Conservation (phyloP, 768 basidiomycete species). For the Lyophyllum semitale region DNA sequence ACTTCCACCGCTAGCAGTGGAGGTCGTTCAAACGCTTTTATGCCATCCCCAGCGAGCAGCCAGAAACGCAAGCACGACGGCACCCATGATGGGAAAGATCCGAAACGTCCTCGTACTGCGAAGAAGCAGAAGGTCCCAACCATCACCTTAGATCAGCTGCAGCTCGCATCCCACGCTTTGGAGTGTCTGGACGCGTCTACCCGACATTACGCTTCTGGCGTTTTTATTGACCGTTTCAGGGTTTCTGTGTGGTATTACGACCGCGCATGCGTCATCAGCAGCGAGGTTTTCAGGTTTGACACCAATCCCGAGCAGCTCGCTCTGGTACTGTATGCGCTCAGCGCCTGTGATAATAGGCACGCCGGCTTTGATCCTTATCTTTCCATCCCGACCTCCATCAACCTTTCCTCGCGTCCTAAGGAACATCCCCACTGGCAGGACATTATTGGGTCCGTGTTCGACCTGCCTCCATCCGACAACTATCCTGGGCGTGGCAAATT, state of each 20-base stretch:
- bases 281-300: conserved; percentile 20
- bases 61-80: background rate
- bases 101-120: background rate
- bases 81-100: background rate
- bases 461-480: background rate
- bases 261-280: conserved; percentile 18
- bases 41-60: background rate
- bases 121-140: background rate
- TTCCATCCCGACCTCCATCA: background rate
- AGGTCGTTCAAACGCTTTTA: background rate
- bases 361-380: conserved; percentile 9
- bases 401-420: background rate
- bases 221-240: conserved; percentile 19
- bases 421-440: conserved; percentile 2
- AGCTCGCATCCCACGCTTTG: background rate
- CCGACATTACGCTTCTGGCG: conserved; percentile 20
- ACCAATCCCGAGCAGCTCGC: conserved; percentile 19
- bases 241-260: conserved; percentile 30
- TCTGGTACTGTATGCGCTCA: conserved; percentile 17
- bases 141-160: background rate
- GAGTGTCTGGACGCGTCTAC: conserved; percentile 11
- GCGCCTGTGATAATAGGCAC: conserved; percentile 11
- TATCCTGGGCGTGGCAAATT: background rate
- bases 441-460: background rate
- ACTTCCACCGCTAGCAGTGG: background rate